Percentiles rank a stretch among this genome's conserved stretches.
phyloP scores from a whole-genome alignment of 805 yeast genomes.

The Saccharomycopsis lassenensis region DNA sequence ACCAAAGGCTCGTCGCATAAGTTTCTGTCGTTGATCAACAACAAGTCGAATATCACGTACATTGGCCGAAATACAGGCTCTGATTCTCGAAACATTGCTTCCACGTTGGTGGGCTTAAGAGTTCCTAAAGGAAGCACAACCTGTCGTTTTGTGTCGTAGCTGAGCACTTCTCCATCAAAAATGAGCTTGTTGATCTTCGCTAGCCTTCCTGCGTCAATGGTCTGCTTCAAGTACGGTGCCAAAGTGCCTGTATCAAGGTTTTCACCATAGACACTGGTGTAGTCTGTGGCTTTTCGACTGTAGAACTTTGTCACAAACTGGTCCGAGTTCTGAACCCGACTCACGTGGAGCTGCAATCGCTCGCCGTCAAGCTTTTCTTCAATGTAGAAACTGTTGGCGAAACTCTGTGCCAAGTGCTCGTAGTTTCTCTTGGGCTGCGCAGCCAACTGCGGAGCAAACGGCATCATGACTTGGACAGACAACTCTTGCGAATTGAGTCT shows the following conservation, averaged over 20 bases:
- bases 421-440: conserved; percentile 41
- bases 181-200: conserved; percentile 28
- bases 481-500: conserved; percentile 32
- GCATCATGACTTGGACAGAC: conserved; percentile 25
- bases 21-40: conserved; percentile 57
- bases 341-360: conserved; percentile 64
- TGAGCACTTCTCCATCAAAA: conserved; percentile 90
- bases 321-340: conserved; percentile 23
- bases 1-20: conserved; percentile 43
- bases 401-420: conserved; percentile 35
- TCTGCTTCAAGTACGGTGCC: conserved; percentile 36
- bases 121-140: conserved; percentile 70
- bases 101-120: conserved; percentile 58
- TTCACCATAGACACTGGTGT: conserved; percentile 57
- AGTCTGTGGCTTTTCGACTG: conserved; percentile 65
- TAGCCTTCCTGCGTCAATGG: conserved; percentile 22
- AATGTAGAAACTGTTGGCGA: conserved; percentile 42
- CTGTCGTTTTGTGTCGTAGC: conserved; percentile 54
- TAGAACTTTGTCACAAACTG: conserved; percentile 33
- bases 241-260: conserved; percentile 39
- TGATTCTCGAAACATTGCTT: conserved; percentile 30
- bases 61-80: conserved; percentile 35
- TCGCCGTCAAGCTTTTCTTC: conserved; percentile 96
- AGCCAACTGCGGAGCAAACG: conserved; percentile 71
- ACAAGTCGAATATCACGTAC: conserved; percentile 60